Evolutionary conservation across 1,284 basidiomycete species (phyloP), one percentile per base, ranked within the genome.

Genomic region (Termitomyces sp.): DNA sequence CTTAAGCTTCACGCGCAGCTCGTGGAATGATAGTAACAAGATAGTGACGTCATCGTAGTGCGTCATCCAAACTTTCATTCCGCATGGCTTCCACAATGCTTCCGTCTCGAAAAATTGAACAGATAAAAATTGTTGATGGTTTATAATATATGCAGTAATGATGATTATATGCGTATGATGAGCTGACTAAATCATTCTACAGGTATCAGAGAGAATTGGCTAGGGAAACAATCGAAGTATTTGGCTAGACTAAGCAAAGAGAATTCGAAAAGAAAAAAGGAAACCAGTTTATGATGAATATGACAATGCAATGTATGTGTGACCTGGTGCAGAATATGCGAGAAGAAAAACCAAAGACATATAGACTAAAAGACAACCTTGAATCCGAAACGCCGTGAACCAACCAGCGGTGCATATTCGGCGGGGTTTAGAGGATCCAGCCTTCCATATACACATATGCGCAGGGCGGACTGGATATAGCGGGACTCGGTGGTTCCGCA

Each of bases 81-180:
- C 24, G 24, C 24, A 24, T 24, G 24, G 24, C 1, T 24, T 24
- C 24, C 24, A 24, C 24, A n/a, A n/a, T n/a, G n/a, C n/a, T n/a
- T n/a, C n/a, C n/a, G n/a, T 13, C 15, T 38, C 28, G 28, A 26
- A 40, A 26, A 36, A 31, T 19, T 10, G 43, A 45, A 28, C 19
- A 34, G 40, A 26, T 8, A 21, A 7, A 2, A 30, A 36, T 38
- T 28, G 39, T 19, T 24, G 4, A 17, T 19, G n/a, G 21, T 44
- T n/a, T 41, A 13, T 17, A 41, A n/a, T 41, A 13, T 17, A 41
- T 48, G 36, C 41, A 36, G 49, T 19, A 7, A n/a, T 24, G 28
- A 24, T 41, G 3, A 58, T 56, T 58, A 50, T 58, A 47, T 45
- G 50, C 19, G 47, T 57, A 54, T 43, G 49, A 21, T 57, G 51